Evolutionary conservation across 306 rosid species (phyloP).

Genomic region (Cyclanthera cordifolia): DNA sequence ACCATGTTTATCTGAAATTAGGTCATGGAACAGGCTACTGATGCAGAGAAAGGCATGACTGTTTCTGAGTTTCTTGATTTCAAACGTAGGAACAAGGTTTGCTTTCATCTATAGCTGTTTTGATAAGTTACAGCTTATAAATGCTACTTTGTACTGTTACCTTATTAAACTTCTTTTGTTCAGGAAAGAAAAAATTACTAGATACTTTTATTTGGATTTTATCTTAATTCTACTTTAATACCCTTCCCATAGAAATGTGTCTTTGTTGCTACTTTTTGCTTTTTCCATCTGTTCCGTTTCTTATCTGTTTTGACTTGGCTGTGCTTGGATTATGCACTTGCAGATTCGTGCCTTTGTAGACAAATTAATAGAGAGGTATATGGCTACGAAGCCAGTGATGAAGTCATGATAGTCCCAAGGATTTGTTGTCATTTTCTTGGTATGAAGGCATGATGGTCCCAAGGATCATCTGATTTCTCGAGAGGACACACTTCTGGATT

Average conservation of each 20-base stretch:
- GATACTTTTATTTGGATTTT: background rate
- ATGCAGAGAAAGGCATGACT: conserved; percentile 81
- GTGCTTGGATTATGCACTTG: conserved; percentile 28
- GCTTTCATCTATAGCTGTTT: conserved; percentile 3
- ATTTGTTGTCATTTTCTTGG: conserved; percentile 8
- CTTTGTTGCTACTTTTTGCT: background rate
- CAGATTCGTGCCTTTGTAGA: conserved; percentile 96
- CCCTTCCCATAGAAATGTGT: background rate
- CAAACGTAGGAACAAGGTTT: conserved; percentile 91
- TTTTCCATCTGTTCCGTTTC: background rate
- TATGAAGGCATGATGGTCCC: conserved; percentile 1
- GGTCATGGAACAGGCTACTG: conserved; percentile 97
- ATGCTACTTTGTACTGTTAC: background rate
- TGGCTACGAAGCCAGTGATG: conserved; percentile 34
- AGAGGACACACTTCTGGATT: background rate
- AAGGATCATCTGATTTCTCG: conserved; percentile 10
- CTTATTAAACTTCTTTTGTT: conserved; percentile 11
- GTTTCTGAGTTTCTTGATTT: conserved; percentile 84
- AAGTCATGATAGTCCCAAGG: conserved; percentile 35
- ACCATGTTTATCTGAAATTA: conserved; percentile 31
- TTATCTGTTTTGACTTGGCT: conserved; percentile 13
- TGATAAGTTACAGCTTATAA: background rate
- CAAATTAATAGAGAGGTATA: conserved; percentile 75
- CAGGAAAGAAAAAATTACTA: background rate
- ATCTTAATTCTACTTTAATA: background rate